A percentile compares a stretch with the other conserved stretches of the same genome.
Conservation (phyloP, 768 basidiomycete species). For the Lactarius vividus region DNA sequence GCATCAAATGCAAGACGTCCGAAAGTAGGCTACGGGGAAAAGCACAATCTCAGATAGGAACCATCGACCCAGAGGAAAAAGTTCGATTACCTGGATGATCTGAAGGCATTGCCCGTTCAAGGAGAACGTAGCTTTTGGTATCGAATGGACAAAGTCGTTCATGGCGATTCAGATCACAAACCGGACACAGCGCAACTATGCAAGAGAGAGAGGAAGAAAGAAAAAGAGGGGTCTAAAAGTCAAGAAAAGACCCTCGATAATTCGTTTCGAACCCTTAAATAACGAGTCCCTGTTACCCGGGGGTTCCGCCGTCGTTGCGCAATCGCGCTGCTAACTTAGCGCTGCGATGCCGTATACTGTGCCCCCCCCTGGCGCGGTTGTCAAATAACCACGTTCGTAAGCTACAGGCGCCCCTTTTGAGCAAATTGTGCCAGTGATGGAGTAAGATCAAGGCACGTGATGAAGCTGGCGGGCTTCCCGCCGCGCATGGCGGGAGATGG, state of each 20-base stretch:
- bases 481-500: neutral
- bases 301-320: neutral
- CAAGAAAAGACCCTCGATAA: neutral
- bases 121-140: constrained; percentile 8
- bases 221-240: neutral
- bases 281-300: neutral
- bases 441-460: neutral
- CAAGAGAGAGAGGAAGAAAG: neutral
- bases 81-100: constrained; percentile 8
- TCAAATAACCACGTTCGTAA: neutral
- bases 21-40: constrained; percentile 6
- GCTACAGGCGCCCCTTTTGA: neutral
- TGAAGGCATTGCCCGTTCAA: constrained; percentile 12
- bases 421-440: neutral
- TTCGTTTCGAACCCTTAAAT: neutral
- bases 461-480: no score
- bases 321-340: neutral
- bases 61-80: neutral
- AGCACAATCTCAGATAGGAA: neutral
- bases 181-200: neutral
- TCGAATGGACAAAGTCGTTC: constrained; percentile 17
- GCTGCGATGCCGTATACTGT: neutral
- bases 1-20: constrained; percentile 11
- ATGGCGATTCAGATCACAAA: neutral
- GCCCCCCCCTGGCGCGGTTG: neutral